phyloP scores from a whole-genome alignment of 768 basidiomycete genomes.

The Lenzites betulinus region DNA sequence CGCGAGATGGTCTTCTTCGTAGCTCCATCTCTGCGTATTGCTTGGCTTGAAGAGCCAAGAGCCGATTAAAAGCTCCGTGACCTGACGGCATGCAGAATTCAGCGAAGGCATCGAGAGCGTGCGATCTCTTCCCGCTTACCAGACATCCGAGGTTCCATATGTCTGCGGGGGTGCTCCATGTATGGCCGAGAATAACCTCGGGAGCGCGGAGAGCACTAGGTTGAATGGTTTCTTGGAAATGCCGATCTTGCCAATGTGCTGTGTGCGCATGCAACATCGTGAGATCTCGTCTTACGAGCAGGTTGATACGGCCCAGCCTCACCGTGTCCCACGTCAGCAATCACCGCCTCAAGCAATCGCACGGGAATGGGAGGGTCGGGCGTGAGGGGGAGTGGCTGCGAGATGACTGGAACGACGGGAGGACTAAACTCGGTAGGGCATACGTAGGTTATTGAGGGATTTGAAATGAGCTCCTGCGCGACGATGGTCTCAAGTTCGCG shows the following conservation, averaged over 20 bases:
- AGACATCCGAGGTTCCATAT: not conserved
- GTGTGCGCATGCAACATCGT: not conserved
- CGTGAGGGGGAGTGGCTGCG: not conserved
- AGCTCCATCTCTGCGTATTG: not conserved
- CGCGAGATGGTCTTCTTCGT: not conserved
- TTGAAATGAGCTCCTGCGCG: not conserved
- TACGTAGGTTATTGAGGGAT: not conserved
- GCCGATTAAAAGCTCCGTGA: not conserved
- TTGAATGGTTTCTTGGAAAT: not conserved
- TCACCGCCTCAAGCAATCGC: not conserved
- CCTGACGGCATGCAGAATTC: not conserved
- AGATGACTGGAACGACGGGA: not conserved
- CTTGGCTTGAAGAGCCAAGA: not conserved
- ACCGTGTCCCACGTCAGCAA: not conserved
- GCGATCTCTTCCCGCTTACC: not conserved
- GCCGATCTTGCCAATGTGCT: not conserved
- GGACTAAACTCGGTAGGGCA: not conserved
- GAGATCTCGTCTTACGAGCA: not conserved
- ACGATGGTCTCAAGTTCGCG: not conserved
- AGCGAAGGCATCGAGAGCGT: not conserved
- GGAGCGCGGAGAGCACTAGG: not conserved
- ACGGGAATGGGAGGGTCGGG: not conserved
- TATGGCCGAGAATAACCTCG: not conserved
- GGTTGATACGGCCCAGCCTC: not conserved
- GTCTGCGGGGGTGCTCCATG: not conserved